Evolutionary conservation across 768 basidiomycete species (phyloP), one percentile per base, ranked within the genome.

Genomic region (Dioszegia hungarica): DNA sequence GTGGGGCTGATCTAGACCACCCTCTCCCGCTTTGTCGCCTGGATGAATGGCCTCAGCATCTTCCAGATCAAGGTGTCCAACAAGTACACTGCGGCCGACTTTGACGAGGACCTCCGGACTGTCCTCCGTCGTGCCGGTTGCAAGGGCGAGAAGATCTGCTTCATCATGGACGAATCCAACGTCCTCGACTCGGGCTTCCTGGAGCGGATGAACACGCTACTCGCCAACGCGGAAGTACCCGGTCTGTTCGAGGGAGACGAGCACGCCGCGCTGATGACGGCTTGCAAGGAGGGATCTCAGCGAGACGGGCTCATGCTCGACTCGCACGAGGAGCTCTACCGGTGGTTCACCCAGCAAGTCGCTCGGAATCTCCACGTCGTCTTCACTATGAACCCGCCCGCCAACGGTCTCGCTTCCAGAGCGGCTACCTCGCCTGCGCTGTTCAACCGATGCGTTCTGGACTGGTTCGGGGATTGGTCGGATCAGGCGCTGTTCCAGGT

Each of bases 161-260:
- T 99, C 81, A 98, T 99, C 79, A 97, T 99, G 95, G 95, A 99
- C 76, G 95, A 99, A 75, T 98, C 95, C 3, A 98, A 99, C 68
- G 95, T 98, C 12, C 86, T 98, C 29, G 95, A 99, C 74, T 94
- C 95, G 12, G 95, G 95, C 43, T 99, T 99, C 82, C 79, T 99
- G 62, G 95, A 99, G 75, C 85, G 95, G n/a, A 98, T 99, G 94
- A 99, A 99, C 76, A 99, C 95, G 0, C 83, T 99, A 14, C 83
- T 99, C 15, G 95, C 95, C 37, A 99, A 99, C 68, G 95, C 95
- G n/a, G 95, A 99, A 76, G 93, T 99, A n/a, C 95, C 95, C 0
- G 95, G 95, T 76, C 82, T 99, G n/a, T 99, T 99, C 74, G 95
- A 99, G 77, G 95, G 95, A n/a, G 95, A 99, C 68, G 95, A 99